These are phyloP conservation scores for Phytophthora macrochlamydospora DNA, from an alignment of 352 stramenopile genomes.

Conservation along the genomic window DNA sequence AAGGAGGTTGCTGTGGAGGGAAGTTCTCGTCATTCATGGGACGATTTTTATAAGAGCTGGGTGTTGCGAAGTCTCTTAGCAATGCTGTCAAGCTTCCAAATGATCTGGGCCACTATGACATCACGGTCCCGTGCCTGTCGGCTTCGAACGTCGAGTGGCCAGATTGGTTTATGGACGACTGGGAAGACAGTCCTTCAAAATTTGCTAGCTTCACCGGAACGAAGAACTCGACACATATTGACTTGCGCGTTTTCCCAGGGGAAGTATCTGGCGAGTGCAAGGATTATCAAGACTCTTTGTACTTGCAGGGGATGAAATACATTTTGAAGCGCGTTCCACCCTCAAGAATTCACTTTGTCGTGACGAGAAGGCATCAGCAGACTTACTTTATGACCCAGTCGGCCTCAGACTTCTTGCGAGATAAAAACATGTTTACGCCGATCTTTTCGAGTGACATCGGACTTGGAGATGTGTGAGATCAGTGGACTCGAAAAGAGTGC, in stretches of 20 bases:
- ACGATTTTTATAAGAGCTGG: slow-evolving; percentile 6
- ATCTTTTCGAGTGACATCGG: not conserved
- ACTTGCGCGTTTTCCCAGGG: not conserved
- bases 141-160: not conserved
- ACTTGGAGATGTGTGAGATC: not conserved
- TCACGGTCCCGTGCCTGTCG: not conserved
- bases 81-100: not conserved
- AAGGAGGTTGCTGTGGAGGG: slow-evolving; percentile 2
- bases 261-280: not conserved
- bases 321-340: slow-evolving; percentile 1
- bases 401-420: not conserved
- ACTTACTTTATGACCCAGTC: not conserved
- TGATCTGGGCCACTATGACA: not conserved
- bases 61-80: not conserved
- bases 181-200: not conserved
- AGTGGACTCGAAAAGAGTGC: not conserved
- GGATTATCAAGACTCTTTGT: not conserved
- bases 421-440: not conserved
- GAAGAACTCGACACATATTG: not conserved
- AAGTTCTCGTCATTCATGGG: slow-evolving; percentile 1
- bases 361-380: not conserved
- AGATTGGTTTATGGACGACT: not conserved
- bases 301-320: not conserved
- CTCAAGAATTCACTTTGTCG: not conserved
- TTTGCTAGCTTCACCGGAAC: not conserved